phyloP scores from a whole-genome alignment of 129 eudicot species.

The Gnaphalium uliginosum region DNA sequence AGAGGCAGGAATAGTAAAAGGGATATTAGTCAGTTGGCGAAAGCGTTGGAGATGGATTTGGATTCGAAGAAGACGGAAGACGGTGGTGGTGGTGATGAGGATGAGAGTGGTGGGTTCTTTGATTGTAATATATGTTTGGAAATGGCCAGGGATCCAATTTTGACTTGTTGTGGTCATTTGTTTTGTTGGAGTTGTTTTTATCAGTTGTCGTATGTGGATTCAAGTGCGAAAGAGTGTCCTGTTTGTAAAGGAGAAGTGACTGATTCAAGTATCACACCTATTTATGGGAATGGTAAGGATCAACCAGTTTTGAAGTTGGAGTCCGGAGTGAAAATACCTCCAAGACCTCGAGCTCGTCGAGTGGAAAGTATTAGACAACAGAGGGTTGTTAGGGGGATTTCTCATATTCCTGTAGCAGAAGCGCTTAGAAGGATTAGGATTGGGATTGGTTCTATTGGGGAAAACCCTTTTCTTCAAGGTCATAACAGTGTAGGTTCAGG shows the following conservation, averaged over 20 bases:
- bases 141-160: slow-evolving; percentile 58
- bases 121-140: slow-evolving; percentile 77
- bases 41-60: slow-evolving; percentile 64
- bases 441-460: slow-evolving; percentile 55
- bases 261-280: slow-evolving; percentile 57
- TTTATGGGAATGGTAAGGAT: slow-evolving; percentile 60
- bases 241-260: slow-evolving; percentile 79
- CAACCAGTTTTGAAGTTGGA: slow-evolving; percentile 38
- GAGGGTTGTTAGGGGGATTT: slow-evolving; percentile 43
- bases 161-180: slow-evolving; percentile 81
- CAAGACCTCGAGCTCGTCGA: slow-evolving; percentile 67
- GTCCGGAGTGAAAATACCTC: slow-evolving; percentile 59
- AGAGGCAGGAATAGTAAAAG: slow-evolving; percentile 55
- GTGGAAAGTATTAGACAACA: slow-evolving; percentile 69
- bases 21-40: slow-evolving; percentile 58
- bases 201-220: slow-evolving; percentile 54
- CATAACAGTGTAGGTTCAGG: slow-evolving; percentile 18
- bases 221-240: slow-evolving; percentile 66
- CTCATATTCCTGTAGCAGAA: slow-evolving; percentile 80
- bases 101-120: slow-evolving; percentile 55
- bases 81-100: slow-evolving; percentile 40
- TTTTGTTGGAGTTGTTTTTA: slow-evolving; percentile 79
- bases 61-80: slow-evolving; percentile 45
- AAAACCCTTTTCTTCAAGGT: slow-evolving; percentile 35
- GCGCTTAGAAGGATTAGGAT: slow-evolving; percentile 77